Conservation (phyloP, 73 alveolate genomes). For the Blepharisma japonicum region DNA sequence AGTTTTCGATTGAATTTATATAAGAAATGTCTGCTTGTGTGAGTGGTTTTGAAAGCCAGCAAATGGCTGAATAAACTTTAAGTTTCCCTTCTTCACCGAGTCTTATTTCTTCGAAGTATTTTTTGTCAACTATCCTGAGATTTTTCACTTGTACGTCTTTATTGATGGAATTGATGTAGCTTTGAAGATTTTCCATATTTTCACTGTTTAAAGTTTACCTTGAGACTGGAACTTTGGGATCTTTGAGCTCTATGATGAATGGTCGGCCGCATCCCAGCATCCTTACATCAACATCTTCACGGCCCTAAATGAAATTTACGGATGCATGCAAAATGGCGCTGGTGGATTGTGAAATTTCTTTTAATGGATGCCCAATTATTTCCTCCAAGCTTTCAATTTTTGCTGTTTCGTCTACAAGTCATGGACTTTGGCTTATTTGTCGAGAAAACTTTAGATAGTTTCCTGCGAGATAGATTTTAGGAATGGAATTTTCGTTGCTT, state of each 20-base stretch:
- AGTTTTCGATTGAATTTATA: conserved; percentile 51
- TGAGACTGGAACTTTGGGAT: conserved; percentile 40
- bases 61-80: conserved; percentile 86
- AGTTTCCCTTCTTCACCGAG: conserved; percentile 86
- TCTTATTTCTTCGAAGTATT: conserved; percentile 80
- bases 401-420: conserved; percentile 83
- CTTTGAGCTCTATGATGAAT: conserved; percentile 54
- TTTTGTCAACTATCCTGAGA: conserved; percentile 63
- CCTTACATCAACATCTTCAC: conserved; percentile 97
- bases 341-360: background rate
- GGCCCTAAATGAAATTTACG: conserved; percentile 69
- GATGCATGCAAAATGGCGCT: conserved; percentile 1
- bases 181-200: background rate
- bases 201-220: conserved; percentile 11
- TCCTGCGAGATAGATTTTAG: conserved; percentile 64
- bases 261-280: conserved; percentile 98
- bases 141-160: conserved; percentile 42
- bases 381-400: conserved; percentile 22
- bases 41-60: conserved; percentile 67
- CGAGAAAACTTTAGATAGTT: conserved; percentile 86
- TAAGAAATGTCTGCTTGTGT: conserved; percentile 59
- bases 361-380: background rate
- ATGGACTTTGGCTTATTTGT: conserved; percentile 89
- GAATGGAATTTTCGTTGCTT: no score
- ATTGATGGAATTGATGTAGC: background rate